Percentiles rank a stretch among this genome's conserved stretches.
Evolutionary conservation across 164 flowering plant genomes (phyloP).

Genomic region (Magnolia officinalis): DNA sequence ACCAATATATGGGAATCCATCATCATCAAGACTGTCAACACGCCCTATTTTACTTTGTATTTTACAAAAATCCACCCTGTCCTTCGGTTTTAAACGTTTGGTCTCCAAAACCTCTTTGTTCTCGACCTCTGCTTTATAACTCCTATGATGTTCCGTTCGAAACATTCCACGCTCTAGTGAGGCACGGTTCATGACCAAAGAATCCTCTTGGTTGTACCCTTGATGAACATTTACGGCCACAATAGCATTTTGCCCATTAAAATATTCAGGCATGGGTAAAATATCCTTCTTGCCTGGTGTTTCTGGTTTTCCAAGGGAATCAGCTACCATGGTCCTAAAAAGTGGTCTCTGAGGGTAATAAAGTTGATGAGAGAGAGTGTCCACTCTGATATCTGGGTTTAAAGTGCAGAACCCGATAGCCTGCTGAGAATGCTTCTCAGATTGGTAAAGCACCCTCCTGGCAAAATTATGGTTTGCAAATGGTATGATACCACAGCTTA

Average conservation of each 20-base stretch:
- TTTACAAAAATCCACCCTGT: constrained; percentile 68
- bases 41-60: constrained; percentile 70
- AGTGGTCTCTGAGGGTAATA: constrained; percentile 90
- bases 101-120: constrained; percentile 47
- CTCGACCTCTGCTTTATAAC: constrained; percentile 88
- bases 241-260: constrained; percentile 89
- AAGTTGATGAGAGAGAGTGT: constrained; percentile 71
- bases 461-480: constrained; percentile 95
- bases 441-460: constrained; percentile 72
- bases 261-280: constrained; percentile 61
- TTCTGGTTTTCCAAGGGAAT: constrained; percentile 77
- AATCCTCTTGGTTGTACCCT: constrained; percentile 96
- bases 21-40: constrained; percentile 90
- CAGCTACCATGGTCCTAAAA: constrained; percentile 63
- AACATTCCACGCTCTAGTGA: constrained; percentile 97
- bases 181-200: constrained; percentile 85
- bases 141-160: constrained; percentile 68
- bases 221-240: constrained; percentile 92
- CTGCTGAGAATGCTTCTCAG: constrained; percentile 90
- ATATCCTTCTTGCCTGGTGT: constrained; percentile 26
- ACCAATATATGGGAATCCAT: constrained; percentile 85
- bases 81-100: constrained; percentile 45
- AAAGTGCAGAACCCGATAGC: constrained; percentile 80
- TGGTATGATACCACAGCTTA: constrained; percentile 87
- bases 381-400: constrained; percentile 74